Percentiles rank a stretch among this genome's conserved stretches.
Evolutionary conservation across 2,329 filamentous ascomycete genomes (phyloP).

Genomic region (Ophiocordyceps polyrhachis-furcata): DNA sequence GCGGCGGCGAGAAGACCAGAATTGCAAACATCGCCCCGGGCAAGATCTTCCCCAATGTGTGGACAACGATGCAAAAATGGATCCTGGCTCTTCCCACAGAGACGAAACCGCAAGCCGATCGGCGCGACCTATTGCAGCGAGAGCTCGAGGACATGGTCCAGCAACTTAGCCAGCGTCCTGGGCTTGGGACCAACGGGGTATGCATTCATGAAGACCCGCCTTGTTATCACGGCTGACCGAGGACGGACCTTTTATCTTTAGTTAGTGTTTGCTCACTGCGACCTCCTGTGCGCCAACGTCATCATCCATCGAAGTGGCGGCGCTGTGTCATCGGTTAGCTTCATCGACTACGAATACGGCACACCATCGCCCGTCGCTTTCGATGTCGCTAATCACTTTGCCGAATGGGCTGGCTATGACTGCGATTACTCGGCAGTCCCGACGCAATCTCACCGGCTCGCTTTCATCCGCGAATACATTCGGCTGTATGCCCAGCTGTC

Average conservation of each 20-base stretch:
- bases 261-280: conserved; percentile 88
- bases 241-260: conserved; percentile 18
- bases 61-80: conserved; percentile 96
- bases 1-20: conserved; percentile 17
- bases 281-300: conserved; percentile 89
- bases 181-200: conserved; percentile 59
- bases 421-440: conserved; percentile 79
- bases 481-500: conserved; percentile 46
- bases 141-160: conserved; percentile 55
- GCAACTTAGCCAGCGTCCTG: conserved; percentile 57
- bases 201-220: conserved; percentile 8
- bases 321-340: conserved; percentile 31
- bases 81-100: conserved; percentile 62
- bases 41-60: conserved; percentile 68
- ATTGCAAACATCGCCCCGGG: conserved; percentile 38
- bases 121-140: conserved; percentile 49
- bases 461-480: conserved; percentile 74
- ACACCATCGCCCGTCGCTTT: conserved; percentile 88
- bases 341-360: conserved; percentile 98
- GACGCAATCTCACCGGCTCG: conserved; percentile 53
- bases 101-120: conserved; percentile 48
- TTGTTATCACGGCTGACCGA: not conserved
- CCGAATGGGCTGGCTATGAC: conserved; percentile 94
- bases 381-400: conserved; percentile 94
- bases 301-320: conserved; percentile 45